Evolutionary conservation across 23 red algal genomes (phyloP).

Genomic region (Rhodosorus marinus): DNA sequence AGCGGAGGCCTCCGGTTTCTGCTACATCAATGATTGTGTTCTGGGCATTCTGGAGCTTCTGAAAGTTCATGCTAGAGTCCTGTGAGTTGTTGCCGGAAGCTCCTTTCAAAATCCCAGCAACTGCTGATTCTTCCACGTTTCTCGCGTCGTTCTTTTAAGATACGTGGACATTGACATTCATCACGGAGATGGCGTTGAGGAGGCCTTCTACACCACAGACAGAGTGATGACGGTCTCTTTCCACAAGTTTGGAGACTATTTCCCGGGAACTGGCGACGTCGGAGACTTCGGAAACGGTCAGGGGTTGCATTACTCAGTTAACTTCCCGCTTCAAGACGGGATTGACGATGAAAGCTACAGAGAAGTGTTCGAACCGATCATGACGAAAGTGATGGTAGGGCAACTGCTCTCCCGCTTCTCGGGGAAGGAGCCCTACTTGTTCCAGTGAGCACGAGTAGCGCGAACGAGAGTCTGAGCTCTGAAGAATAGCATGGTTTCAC

Average conservation of each 20-base stretch:
- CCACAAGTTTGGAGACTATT: conserved; percentile 98
- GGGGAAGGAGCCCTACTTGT: no score
- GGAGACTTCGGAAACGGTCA: conserved; percentile 64
- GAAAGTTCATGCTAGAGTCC: conserved; percentile 73
- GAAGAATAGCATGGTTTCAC: no score
- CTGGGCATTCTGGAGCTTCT: conserved; percentile 89
- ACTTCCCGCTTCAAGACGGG: conserved; percentile 92
- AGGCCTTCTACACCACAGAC: conserved; percentile 98
- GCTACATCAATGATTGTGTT: conserved; percentile 96
- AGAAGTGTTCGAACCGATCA: conserved; percentile 79
- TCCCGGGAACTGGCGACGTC: conserved; percentile 87
- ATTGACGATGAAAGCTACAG: conserved; percentile 81
- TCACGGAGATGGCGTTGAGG: conserved; percentile 98
- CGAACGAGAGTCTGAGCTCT: no score
- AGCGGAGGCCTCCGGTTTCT: conserved; percentile 91
- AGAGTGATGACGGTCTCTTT: conserved; percentile 94
- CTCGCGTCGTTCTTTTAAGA: no score
- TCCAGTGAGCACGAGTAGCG: no score
- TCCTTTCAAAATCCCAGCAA: no score
- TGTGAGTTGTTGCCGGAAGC: no score
- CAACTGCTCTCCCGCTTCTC: no score
- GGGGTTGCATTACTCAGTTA: conserved; percentile 72
- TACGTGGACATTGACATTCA: conserved; percentile 99
- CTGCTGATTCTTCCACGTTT: no score
- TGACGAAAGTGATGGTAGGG: conserved; percentile 68